Conservation (phyloP, 768 basidiomycete species). For the Myochromella boudieri region DNA sequence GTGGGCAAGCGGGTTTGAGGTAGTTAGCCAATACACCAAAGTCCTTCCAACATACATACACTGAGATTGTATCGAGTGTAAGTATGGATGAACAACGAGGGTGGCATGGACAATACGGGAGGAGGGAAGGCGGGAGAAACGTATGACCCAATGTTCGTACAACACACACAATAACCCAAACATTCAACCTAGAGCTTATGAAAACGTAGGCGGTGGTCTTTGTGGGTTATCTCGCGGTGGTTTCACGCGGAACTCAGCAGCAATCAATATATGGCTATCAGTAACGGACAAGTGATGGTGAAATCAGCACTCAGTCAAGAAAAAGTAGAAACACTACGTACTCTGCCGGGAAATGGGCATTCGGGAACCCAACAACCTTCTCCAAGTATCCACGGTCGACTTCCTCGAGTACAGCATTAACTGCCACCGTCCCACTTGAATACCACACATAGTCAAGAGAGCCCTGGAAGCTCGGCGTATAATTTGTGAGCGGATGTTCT, state of each 20-base stretch:
- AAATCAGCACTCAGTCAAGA: slow-evolving; percentile 13
- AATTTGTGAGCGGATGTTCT: slow-evolving; percentile 79
- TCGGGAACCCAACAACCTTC: slow-evolving; percentile 95
- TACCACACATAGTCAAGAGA: slow-evolving; percentile 96
- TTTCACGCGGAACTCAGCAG: slow-evolving; percentile 77
- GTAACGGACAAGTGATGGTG: background rate
- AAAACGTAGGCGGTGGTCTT: slow-evolving; percentile 24
- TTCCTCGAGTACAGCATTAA: slow-evolving; percentile 85
- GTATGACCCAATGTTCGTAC: slow-evolving; percentile 17
- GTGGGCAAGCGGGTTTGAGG: background rate
- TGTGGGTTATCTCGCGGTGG: slow-evolving; percentile 52
- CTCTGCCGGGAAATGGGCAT: slow-evolving; percentile 96
- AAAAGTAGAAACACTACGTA: slow-evolving; percentile 43
- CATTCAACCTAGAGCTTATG: slow-evolving; percentile 16
- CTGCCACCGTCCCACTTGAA: slow-evolving; percentile 65
- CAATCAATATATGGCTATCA: slow-evolving; percentile 69
- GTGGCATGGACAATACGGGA: slow-evolving; percentile 4
- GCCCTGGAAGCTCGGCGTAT: slow-evolving; percentile 84
- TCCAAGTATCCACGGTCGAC: slow-evolving; percentile 84
- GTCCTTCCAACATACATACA: slow-evolving; percentile 10
- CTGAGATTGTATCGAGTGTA: slow-evolving; percentile 11
- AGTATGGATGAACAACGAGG: slow-evolving; percentile 9
- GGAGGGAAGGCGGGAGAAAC: slow-evolving; percentile 5
- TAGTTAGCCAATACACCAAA: slow-evolving; percentile 3
- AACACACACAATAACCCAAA: slow-evolving; percentile 13